These are phyloP conservation scores for Chenopodium album DNA, from an alignment of 148 eudicot species.

Conservation along the genomic window DNA sequence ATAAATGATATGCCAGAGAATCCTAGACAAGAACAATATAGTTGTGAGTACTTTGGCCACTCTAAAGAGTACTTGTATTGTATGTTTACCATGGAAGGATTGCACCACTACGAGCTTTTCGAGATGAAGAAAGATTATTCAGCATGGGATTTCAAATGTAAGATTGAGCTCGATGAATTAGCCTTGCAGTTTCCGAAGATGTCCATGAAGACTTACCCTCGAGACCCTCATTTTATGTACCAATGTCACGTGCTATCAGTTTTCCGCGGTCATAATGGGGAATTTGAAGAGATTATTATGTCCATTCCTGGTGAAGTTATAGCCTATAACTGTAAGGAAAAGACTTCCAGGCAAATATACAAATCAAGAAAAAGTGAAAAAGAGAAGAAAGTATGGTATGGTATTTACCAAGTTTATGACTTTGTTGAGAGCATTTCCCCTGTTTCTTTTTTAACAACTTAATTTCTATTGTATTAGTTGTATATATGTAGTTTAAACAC, in stretches of 20 bases:
- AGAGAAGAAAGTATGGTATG: constrained; percentile 24
- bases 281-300: constrained; percentile 19
- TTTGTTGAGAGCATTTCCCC: constrained; percentile 20
- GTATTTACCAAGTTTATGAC: constrained; percentile 18
- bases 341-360: constrained; percentile 16
- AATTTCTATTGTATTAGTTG: background rate
- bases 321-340: constrained; percentile 23
- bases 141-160: constrained; percentile 11
- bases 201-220: constrained; percentile 9
- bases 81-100: constrained; percentile 25
- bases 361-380: constrained; percentile 7
- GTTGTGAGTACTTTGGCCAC: constrained; percentile 27
- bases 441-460: background rate
- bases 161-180: constrained; percentile 11
- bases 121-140: constrained; percentile 28
- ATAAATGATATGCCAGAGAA: constrained; percentile 15
- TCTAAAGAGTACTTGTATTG: constrained; percentile 20
- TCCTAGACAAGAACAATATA: constrained; percentile 23
- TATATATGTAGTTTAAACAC: background rate
- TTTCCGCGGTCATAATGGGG: constrained; percentile 4
- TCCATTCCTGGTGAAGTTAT: constrained; percentile 28
- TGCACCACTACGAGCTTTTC: constrained; percentile 22
- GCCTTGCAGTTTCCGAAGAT: background rate
- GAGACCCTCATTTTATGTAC: constrained; percentile 4
- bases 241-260: constrained; percentile 26